These are phyloP conservation scores for Colletotrichum falcatum DNA, from an alignment of 2,329 filamentous ascomycete species.

Conservation along the genomic window DNA sequence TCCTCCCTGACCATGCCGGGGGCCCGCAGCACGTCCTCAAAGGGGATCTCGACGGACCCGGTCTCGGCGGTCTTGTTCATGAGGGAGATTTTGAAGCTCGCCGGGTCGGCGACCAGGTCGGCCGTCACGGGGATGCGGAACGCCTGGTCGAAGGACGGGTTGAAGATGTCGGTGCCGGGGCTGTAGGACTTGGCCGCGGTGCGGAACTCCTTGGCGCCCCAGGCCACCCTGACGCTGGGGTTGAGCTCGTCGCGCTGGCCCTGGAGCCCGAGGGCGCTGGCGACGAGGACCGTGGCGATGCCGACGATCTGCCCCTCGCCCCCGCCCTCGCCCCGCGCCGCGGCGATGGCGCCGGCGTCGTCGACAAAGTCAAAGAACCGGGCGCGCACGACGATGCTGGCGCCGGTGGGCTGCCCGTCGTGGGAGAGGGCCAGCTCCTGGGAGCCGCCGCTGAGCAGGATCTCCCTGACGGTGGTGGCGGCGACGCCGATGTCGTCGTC, in stretches of 20 bases:
- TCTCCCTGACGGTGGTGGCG: conserved; percentile 54
- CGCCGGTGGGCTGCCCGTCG: conserved; percentile 52
- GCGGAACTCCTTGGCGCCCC: conserved; percentile 55
- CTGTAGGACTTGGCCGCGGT: conserved; percentile 57
- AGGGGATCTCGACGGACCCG: conserved; percentile 51
- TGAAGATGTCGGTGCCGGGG: conserved; percentile 61
- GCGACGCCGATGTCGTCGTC: conserved; percentile 60
- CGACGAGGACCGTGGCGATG: conserved; percentile 57
- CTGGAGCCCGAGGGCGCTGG: conserved; percentile 54
- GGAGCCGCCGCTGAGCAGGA: conserved; percentile 55
- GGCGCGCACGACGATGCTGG: conserved; percentile 52
- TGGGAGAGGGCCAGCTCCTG: conserved; percentile 54
- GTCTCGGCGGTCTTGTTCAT: conserved; percentile 51
- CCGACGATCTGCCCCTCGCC: conserved; percentile 52
- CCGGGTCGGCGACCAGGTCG: conserved; percentile 45
- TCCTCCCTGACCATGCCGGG: conserved; percentile 48
- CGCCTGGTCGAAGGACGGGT: conserved; percentile 59
- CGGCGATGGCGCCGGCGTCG: conserved; percentile 49
- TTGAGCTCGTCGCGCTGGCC: conserved; percentile 58
- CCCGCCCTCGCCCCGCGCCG: conserved; percentile 43
- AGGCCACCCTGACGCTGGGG: conserved; percentile 58
- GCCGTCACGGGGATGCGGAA: conserved; percentile 56
- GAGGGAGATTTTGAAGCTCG: conserved; percentile 50
- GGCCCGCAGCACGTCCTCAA: conserved; percentile 50
- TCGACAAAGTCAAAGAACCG: conserved; percentile 57